Evolutionary conservation across 495 filamentous ascomycete species (phyloP).

Genomic region (Neurospora sp.): DNA sequence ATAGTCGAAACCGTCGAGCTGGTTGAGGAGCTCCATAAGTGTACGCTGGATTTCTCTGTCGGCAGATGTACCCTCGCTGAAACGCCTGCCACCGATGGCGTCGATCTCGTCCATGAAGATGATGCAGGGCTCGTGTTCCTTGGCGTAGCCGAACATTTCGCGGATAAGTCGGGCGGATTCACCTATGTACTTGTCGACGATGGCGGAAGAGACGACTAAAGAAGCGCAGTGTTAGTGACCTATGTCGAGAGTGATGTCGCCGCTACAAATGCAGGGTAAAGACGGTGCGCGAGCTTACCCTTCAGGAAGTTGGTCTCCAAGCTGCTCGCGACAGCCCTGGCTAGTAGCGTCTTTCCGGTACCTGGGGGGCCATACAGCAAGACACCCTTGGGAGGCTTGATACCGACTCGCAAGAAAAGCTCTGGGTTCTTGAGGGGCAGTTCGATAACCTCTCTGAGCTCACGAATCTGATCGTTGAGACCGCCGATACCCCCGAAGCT

Average conservation of each 20-base stretch:
- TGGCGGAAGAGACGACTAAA: constrained; percentile 95
- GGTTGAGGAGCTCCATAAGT: constrained; percentile 97
- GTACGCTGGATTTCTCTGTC: constrained; percentile 99
- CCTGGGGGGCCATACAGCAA: constrained; percentile 95
- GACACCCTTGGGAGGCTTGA: constrained; percentile 98
- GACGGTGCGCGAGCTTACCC: constrained; percentile 41
- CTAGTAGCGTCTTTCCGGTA: constrained; percentile 93
- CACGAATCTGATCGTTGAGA: constrained; percentile 96
- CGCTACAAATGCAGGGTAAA: not conserved
- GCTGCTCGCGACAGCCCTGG: constrained; percentile 91
- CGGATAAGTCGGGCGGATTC: constrained; percentile 95
- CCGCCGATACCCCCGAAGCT: constrained; percentile 99
- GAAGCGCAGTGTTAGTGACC: not conserved
- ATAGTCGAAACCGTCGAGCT: constrained; percentile 98
- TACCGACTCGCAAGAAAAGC: constrained; percentile 91
- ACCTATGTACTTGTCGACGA: constrained; percentile 99
- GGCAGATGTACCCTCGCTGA: constrained; percentile 96
- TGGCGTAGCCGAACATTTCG: constrained; percentile 99
- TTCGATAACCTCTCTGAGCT: constrained; percentile 96
- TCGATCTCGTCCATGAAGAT: constrained; percentile 99
- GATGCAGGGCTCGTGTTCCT: constrained; percentile 98
- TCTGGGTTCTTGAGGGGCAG: constrained; percentile 98
- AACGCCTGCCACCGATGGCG: constrained; percentile 92
- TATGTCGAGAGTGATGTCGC: constrained; percentile 14
- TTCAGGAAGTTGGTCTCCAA: constrained; percentile 98